Percentiles rank a stretch among this genome's conserved stretches.
Evolutionary conservation across 768 basidiomycete genomes (phyloP).

Genomic region (Melanogaster broomeanus): DNA sequence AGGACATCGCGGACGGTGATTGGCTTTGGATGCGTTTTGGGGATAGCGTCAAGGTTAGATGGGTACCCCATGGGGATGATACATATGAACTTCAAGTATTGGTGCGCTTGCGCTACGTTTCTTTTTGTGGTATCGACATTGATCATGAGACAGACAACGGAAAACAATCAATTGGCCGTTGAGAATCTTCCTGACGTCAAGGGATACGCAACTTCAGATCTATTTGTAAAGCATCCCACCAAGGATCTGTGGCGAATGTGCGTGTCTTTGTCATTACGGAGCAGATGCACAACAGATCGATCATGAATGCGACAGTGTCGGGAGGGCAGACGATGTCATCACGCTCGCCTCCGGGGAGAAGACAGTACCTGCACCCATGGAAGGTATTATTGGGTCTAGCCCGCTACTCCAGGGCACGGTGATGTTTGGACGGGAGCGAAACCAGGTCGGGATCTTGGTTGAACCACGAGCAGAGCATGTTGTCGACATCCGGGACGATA

Average conservation of each 20-base stretch:
- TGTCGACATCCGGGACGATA: slow-evolving; percentile 7
- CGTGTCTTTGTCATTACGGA: too few species aligned
- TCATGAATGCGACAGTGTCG: slow-evolving; percentile 30
- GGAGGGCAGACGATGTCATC: slow-evolving; percentile 37
- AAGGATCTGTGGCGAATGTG: slow-evolving; percentile 17
- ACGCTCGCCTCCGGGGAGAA: slow-evolving; percentile 34
- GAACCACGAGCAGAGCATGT: slow-evolving; percentile 21
- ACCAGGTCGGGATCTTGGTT: slow-evolving; percentile 31
- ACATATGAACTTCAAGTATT: slow-evolving; percentile 38
- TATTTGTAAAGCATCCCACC: slow-evolving; percentile 46
- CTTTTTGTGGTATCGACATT: not conserved
- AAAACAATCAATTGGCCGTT: slow-evolving; percentile 3
- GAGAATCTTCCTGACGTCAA: slow-evolving; percentile 37
- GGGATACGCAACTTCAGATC: slow-evolving; percentile 41
- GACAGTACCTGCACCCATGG: slow-evolving; percentile 35
- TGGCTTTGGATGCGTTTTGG: slow-evolving; percentile 14
- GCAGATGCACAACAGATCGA: not conserved
- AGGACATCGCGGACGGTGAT: slow-evolving; percentile 13
- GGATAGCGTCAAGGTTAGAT: slow-evolving; percentile 11
- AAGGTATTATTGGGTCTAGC: slow-evolving; percentile 10
- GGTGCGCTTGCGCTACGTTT: slow-evolving; percentile 17
- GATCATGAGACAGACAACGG: too few species aligned
- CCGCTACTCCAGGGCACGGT: slow-evolving; percentile 21
- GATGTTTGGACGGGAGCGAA: slow-evolving; percentile 33
- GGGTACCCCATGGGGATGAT: slow-evolving; percentile 31